Percentiles rank a stretch among this genome's conserved stretches.
Evolutionary conservation across 2,329 filamentous ascomycete species (phyloP).

Genomic region (Alternaria conjuncta): DNA sequence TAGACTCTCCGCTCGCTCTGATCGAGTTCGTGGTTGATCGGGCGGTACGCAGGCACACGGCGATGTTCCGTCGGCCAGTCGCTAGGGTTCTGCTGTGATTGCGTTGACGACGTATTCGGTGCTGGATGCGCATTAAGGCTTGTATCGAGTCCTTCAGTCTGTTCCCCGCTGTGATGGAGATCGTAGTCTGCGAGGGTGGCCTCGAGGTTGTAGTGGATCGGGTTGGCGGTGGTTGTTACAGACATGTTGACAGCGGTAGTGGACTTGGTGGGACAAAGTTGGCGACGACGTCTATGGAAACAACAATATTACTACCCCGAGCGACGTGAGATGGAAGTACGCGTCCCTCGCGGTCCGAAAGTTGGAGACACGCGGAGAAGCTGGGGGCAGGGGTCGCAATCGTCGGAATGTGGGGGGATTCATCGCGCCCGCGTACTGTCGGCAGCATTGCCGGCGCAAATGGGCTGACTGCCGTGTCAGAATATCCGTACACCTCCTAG

Average conservation of each 20-base stretch:
- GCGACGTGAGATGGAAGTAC: not conserved
- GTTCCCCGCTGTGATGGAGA: conserved; percentile 50
- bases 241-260: conserved; percentile 44
- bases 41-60: conserved; percentile 57
- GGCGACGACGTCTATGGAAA: not conserved
- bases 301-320: not conserved
- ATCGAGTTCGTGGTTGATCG: conserved; percentile 54
- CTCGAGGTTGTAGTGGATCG: conserved; percentile 45
- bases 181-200: conserved; percentile 56
- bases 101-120: conserved; percentile 31
- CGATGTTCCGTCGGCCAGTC: conserved; percentile 58
- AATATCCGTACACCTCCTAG: not conserved
- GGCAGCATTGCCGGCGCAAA: not conserved
- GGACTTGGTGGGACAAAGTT: not conserved
- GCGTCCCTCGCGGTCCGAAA: not conserved
- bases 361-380: conserved; percentile 10
- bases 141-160: conserved; percentile 42
- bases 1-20: conserved; percentile 53
- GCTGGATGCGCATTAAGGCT: conserved; percentile 38
- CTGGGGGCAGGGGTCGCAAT: not conserved
- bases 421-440: not conserved
- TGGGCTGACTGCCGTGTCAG: not conserved
- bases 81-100: conserved; percentile 18
- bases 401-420: conserved; percentile 28
- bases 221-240: conserved; percentile 53